Evolutionary conservation across 148 eudicot genomes (phyloP), one percentile per base, ranked within the genome.

Genomic region (Nyssa sinensis): DNA sequence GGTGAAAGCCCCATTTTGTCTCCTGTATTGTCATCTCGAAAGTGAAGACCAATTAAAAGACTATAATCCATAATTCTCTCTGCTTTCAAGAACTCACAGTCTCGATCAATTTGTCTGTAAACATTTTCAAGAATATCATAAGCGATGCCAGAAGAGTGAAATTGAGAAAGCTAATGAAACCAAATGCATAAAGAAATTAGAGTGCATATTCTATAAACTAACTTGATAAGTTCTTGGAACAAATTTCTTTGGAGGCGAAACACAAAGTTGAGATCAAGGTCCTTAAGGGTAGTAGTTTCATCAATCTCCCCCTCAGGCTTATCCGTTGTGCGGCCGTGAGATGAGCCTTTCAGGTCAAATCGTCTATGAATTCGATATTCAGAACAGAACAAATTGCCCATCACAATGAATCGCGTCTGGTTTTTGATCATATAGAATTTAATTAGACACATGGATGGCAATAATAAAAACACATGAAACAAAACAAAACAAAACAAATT

Each of bases 51-150:
- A 35, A 91, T 89, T 64, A 91, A 74, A 66, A 91, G 90, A 80
- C 97, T 91, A 53, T 91, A 91, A 80, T 91, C 97, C 97, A 91
- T 91, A 25, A 91, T 91, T 78, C 83, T 82, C 78, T 87, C 97
- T 5, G 88, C 88, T 78, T 91, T 89, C 47, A 91, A 83, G 74
- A 91, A 91, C 67, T 91, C 97, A 72, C 97, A 91, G 74, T 91
- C 97, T 27, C 91, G 80, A 71, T 91, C 87, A 73, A 91, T 84
- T 87, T 91, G 97, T 79, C 97, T 91, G 78, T 3, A 69, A 19
- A 66, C 0, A 69, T 44, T n/a, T n/a, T 61, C 35, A 78, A 64
- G 5, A 21, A 74, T 19, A 39, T 44, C 27, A 74, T 23, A 59
- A 69, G 55, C n/a, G 28, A 57, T 44, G 10, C 8, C 35, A 2